Evolutionary conservation across 2,329 filamentous ascomycete genomes (phyloP).

Genomic region (Cercospora sp.): DNA sequence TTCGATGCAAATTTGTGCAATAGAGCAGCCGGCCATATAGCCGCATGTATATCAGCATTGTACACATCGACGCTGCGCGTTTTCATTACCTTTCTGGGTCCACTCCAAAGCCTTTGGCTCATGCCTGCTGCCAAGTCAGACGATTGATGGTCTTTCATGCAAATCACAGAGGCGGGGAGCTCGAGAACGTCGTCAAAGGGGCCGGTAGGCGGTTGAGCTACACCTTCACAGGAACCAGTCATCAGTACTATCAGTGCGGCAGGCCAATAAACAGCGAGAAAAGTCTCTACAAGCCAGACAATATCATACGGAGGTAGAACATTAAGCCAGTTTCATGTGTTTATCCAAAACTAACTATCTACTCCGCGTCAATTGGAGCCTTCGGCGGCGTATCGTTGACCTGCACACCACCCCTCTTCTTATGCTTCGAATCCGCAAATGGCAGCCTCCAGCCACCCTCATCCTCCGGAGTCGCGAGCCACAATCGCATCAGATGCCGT

Average conservation of each 20-base stretch:
- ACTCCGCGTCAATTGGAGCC: conserved; percentile 77
- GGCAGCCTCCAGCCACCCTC: conserved; percentile 86
- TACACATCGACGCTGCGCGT: not conserved
- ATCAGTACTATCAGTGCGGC: not conserved
- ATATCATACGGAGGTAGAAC: not conserved
- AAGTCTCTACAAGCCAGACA: not conserved
- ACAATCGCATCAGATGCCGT: conserved; percentile 78
- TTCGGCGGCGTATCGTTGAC: conserved; percentile 77
- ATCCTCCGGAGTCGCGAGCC: conserved; percentile 76
- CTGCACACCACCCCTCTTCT: conserved; percentile 87
- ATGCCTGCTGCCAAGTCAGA: not conserved
- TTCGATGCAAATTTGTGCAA: not conserved
- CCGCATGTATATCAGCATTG: not conserved
- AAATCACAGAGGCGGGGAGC: not conserved
- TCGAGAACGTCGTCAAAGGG: not conserved
- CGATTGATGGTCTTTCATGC: not conserved
- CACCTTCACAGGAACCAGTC: not conserved
- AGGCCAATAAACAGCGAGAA: not conserved
- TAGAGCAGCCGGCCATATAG: not conserved
- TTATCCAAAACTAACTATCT: conserved; percentile 30
- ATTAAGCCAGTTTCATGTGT: not conserved
- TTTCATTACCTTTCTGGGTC: not conserved
- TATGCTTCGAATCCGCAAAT: conserved; percentile 76
- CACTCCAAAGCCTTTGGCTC: not conserved
- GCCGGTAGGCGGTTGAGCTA: not conserved